A percentile compares a stretch with the other conserved stretches of the same genome.
Evolutionary conservation across 495 filamentous ascomycete genomes (phyloP).

Genomic region (Xylaria acuta): DNA sequence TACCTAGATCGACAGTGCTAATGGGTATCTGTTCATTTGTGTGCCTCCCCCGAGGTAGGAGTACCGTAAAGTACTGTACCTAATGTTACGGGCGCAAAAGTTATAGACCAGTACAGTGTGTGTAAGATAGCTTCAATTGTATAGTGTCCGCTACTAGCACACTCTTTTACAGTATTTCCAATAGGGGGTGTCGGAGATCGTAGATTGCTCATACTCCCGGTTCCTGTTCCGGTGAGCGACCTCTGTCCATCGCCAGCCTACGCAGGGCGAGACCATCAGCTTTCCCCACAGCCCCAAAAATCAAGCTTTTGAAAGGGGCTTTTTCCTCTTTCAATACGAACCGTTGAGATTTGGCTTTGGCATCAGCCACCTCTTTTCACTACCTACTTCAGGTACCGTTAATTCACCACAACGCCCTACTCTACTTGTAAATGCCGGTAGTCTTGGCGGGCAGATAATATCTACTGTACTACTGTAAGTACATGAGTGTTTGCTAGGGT

Average conservation of each 20-base stretch:
- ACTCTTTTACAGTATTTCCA: neutral
- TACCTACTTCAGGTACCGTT: neutral
- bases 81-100: no score
- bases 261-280: constrained; percentile 30
- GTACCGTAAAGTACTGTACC: no score
- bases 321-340: neutral
- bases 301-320: constrained; percentile 37
- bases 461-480: neutral
- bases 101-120: no score
- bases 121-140: neutral
- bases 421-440: neutral
- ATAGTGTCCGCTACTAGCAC: neutral
- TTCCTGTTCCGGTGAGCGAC: constrained; percentile 11
- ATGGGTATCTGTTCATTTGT: no score
- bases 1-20: neutral
- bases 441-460: neutral
- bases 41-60: neutral
- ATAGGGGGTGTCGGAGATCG: constrained; percentile 4
- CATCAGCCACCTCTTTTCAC: neutral
- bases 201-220: neutral
- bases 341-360: neutral
- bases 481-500: neutral
- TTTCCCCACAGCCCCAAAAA: constrained; percentile 39
- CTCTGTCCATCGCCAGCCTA: neutral
- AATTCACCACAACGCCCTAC: neutral